Conservation (phyloP, 345 rosid species). For the Lenwebbia sp. region DNA sequence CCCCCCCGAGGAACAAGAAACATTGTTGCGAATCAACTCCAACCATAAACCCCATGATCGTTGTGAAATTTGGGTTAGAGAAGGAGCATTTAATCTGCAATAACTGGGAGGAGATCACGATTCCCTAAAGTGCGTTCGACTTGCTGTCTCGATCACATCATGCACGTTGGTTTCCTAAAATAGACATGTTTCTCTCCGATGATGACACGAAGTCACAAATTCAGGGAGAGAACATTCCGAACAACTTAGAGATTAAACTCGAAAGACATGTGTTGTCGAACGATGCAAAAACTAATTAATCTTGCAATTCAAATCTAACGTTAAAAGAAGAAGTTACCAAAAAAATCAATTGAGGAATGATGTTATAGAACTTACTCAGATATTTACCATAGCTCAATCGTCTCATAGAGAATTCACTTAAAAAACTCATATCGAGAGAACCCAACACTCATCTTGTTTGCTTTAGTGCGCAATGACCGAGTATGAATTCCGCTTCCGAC, state of each 20-base stretch:
- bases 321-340: neutral
- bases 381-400: rapidly evolving
- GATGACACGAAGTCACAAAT: neutral
- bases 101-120: neutral
- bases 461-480: rapidly evolving
- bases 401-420: no score
- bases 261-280: neutral
- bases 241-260: neutral
- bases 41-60: no score
- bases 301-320: neutral
- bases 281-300: neutral
- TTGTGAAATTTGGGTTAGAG: neutral
- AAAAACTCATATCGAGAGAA: neutral
- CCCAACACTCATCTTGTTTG: neutral
- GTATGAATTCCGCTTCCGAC: neutral
- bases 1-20: neutral
- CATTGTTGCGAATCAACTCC: neutral
- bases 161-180: neutral
- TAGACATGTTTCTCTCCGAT: neutral
- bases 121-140: neutral
- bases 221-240: neutral
- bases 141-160: neutral
- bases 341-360: neutral
- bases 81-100: neutral
- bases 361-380: neutral